Evolutionary conservation across 1,139 yeast species (phyloP).

Genomic region (Arxiozyma heterogenica): DNA sequence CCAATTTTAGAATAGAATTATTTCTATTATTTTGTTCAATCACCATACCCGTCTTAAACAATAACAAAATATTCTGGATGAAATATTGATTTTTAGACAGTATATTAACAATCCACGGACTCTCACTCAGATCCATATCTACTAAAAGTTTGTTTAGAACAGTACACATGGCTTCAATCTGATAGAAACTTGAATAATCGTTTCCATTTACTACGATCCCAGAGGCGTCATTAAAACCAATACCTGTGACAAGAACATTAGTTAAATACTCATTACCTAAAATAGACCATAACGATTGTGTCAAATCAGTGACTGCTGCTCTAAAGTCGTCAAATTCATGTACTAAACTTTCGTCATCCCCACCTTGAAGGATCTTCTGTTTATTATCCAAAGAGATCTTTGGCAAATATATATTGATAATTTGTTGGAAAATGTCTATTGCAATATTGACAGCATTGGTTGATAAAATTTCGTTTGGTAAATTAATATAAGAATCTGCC

Average conservation of each 20-base stretch:
- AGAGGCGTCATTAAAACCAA: conserved; percentile 26
- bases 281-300: conserved; percentile 59
- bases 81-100: conserved; percentile 21
- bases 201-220: conserved; percentile 23
- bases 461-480: conserved; percentile 21
- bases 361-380: conserved; percentile 25
- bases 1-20: conserved; percentile 15
- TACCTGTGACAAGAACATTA: conserved; percentile 37
- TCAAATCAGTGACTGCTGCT: conserved; percentile 63
- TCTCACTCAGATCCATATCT: conserved; percentile 34
- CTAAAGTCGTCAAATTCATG: conserved; percentile 59
- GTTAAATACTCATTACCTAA: conserved; percentile 50
- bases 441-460: conserved; percentile 24
- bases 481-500: conserved; percentile 43
- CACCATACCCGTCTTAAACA: conserved; percentile 23
- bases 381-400: conserved; percentile 26
- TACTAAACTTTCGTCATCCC: conserved; percentile 23
- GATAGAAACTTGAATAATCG: conserved; percentile 32
- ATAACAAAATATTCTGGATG: conserved; percentile 24
- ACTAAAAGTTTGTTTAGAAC: conserved; percentile 42
- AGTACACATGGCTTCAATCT: conserved; percentile 63
- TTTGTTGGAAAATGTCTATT: conserved; percentile 27
- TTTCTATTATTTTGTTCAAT: conserved; percentile 7
- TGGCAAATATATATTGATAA: conserved; percentile 28
- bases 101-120: conserved; percentile 36